Evolutionary conservation across 345 rosid genomes (phyloP).

Genomic region (Anacardium occidentale): DNA sequence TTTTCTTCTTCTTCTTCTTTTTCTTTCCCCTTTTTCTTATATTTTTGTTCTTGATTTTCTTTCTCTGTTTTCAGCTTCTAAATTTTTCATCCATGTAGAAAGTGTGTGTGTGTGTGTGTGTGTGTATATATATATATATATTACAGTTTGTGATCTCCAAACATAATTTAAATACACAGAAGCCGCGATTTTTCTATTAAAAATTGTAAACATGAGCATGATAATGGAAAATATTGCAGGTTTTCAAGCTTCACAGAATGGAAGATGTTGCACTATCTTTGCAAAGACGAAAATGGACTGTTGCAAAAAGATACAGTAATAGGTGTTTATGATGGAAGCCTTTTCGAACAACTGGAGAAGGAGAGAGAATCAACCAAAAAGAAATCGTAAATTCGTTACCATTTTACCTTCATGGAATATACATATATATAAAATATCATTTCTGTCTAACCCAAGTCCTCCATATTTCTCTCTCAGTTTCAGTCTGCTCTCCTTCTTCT

Average conservation of each 20-base stretch:
- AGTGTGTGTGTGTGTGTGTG: too few species aligned
- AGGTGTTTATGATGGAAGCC: conserved; percentile 76
- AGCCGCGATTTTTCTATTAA: too few species aligned
- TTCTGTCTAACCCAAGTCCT: neutral
- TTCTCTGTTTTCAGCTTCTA: neutral
- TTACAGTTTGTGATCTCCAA: too few species aligned
- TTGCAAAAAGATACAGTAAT: conserved; percentile 58
- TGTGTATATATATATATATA: too few species aligned
- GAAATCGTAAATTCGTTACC: conserved; percentile 35
- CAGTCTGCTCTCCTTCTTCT: too few species aligned
- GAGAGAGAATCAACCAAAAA: conserved; percentile 43
- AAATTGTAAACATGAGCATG: neutral
- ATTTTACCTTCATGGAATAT: neutral
- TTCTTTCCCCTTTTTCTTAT: too few species aligned
- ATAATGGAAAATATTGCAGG: conserved; percentile 36
- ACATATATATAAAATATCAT: too few species aligned
- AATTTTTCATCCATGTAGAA: too few species aligned
- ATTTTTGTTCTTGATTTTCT: neutral
- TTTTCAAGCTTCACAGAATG: conserved; percentile 63
- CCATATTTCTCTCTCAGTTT: neutral
- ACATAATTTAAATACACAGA: too few species aligned
- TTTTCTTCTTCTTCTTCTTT: conserved; percentile 20
- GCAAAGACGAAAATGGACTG: conserved; percentile 75
- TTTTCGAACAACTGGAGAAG: conserved; percentile 63
- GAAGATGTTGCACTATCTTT: conserved; percentile 49